Percentiles rank a stretch among this genome's conserved stretches.
These are phyloP conservation scores for Hypoxylon sp. DNA, from an alignment of 2,329 filamentous ascomycete species.

Conservation along the genomic window DNA sequence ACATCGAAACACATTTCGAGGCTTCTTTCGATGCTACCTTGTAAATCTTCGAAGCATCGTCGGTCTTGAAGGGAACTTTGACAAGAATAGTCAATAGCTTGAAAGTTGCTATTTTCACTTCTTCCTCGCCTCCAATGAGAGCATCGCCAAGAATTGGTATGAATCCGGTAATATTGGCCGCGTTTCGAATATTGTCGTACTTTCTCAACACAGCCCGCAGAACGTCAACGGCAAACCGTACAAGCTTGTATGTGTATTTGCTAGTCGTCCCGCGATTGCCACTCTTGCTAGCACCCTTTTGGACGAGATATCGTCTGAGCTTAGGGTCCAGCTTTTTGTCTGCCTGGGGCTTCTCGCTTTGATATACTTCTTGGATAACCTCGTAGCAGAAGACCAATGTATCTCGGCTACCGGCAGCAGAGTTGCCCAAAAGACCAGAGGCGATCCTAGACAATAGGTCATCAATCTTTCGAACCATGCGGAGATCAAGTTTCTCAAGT, in stretches of 20 bases:
- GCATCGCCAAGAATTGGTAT: constrained; percentile 90
- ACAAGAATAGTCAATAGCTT: constrained; percentile 86
- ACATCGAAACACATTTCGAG: constrained; percentile 80
- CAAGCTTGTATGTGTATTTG: constrained; percentile 87
- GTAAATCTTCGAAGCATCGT: constrained; percentile 72
- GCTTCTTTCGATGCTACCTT: constrained; percentile 88
- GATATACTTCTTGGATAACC: constrained; percentile 88
- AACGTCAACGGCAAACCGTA: constrained; percentile 88
- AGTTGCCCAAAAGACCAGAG: constrained; percentile 84
- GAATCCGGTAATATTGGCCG: constrained; percentile 84
- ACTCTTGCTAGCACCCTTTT: constrained; percentile 80
- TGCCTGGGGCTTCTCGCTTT: constrained; percentile 64
- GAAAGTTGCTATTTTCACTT: constrained; percentile 90
- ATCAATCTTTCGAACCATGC: constrained; percentile 89
- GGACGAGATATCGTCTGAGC: constrained; percentile 80
- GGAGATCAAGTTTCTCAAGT: constrained; percentile 84
- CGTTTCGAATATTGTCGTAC: constrained; percentile 81
- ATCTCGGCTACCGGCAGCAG: constrained; percentile 80
- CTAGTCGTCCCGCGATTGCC: constrained; percentile 77
- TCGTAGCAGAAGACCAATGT: constrained; percentile 96
- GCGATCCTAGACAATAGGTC: constrained; percentile 86
- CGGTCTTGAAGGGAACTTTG: constrained; percentile 82
- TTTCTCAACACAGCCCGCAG: constrained; percentile 88
- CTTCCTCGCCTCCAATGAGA: constrained; percentile 85
- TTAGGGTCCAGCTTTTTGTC: constrained; percentile 70